Conservation (phyloP, 495 filamentous ascomycete species). For the Lophium mytilinum region DNA sequence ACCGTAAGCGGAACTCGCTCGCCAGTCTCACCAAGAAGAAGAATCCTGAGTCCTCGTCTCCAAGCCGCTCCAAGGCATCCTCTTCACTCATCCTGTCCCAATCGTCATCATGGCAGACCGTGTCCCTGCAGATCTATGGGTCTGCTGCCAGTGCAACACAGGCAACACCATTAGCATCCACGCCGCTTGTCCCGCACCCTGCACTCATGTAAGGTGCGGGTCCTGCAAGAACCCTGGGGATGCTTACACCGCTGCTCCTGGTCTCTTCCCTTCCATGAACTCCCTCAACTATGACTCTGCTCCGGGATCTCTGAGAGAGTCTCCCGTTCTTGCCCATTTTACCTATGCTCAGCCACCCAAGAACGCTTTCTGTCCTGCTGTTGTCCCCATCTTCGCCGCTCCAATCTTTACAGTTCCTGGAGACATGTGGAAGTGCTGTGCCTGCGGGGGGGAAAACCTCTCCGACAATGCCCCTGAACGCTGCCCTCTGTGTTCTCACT, state of each 20-base stretch:
- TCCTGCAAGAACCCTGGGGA: neutral
- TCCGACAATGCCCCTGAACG: neutral
- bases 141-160: neutral
- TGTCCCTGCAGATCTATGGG: neutral
- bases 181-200: neutral
- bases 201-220: neutral
- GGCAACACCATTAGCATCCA: neutral
- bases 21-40: neutral
- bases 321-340: neutral
- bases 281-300: neutral
- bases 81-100: neutral
- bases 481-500: neutral
- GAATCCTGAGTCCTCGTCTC: neutral
- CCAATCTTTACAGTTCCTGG: neutral
- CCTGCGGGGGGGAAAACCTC: neutral
- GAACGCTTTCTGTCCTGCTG: neutral
- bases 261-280: neutral
- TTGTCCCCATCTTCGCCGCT: no score
- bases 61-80: neutral
- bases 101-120: neutral
- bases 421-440: neutral
- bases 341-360: no score
- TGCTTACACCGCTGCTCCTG: neutral
- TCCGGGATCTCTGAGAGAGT: neutral
- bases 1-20: neutral